Evolutionary conservation across 1,284 basidiomycete species (phyloP), one percentile per base, ranked within the genome.

Genomic region (Ustilago tritici): DNA sequence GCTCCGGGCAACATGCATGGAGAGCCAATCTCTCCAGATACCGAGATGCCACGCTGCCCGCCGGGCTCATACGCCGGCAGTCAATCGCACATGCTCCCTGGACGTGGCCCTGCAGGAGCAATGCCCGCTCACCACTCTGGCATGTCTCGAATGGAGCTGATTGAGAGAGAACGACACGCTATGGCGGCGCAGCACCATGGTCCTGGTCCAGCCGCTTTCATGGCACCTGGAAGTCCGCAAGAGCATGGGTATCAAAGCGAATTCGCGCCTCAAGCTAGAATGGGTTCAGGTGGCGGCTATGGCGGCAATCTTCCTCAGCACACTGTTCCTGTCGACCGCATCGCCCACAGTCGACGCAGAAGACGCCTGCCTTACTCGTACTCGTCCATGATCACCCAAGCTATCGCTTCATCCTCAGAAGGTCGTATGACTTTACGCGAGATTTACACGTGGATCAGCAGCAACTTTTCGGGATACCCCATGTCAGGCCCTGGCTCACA

Each of bases 381-480:
- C 64, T 75, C 82, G n/a, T 77, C 76, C 14, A 73, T 83, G 67
- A 82, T 82, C 65, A 81, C 82, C 4, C 80, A 82, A 59, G 82
- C 82, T n/a, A 82, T 83, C 57, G 60, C 78, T 2, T 83, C 82
- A 4, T 70, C 79, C 11, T 46, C 79, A 5, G 81, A 79, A 47
- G 73, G 77, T 19, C 69, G 77, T 40, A 81, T 83, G 79, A 83
- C 81, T 14, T 50, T 83, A 54, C 71, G 80, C 17, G 82, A 83
- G 64, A 82, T 83, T 59, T 83, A 83, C 68, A 79, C 78, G 1
- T 82, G 81, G 81, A 83, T 83, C 69, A 74, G 71, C 64, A 76
- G 52, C 56, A 71, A 78, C 52, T 82, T 76, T 57, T 57, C 81
- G 15, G 65, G 78, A 17, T 83, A 83, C 50, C 73, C 76, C 8